These are phyloP conservation scores for Theobroma grandiflorum DNA, from an alignment of 441 rosid genomes.

Conservation along the genomic window DNA sequence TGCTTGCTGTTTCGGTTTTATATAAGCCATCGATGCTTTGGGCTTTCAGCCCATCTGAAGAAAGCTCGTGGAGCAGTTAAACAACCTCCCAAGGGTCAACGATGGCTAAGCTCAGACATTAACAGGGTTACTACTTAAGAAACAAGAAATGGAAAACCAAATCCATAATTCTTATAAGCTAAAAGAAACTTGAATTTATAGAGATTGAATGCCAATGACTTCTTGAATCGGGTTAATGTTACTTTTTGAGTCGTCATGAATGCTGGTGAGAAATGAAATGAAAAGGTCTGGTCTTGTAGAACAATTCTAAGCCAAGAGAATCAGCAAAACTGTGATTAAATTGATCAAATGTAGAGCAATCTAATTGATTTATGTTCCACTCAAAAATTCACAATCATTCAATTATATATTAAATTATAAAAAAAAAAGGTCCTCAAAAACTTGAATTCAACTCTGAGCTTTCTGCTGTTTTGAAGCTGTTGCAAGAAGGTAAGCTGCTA, in stretches of 20 bases:
- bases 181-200: no score
- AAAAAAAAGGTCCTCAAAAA: not conserved
- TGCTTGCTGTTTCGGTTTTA: no score
- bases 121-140: no score
- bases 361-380: not conserved
- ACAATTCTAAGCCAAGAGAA: not conserved
- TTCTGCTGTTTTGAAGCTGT: not conserved
- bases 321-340: not conserved
- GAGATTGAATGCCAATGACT: no score
- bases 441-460: not conserved
- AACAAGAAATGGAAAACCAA: no score
- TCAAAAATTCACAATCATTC: not conserved
- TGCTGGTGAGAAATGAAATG: not conserved
- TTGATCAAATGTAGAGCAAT: not conserved
- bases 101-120: no score
- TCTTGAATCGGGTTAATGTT: no score
- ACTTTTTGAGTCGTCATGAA: not conserved
- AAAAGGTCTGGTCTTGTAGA: not conserved
- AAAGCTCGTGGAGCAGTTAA: no score
- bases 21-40: no score
- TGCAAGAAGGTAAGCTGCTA: not conserved
- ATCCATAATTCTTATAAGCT: no score
- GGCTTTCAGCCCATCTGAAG: no score
- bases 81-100: no score
- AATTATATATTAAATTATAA: not conserved